Conservation (phyloP, 192 early-diverging fungal genomes). For the Podila epicladia region DNA sequence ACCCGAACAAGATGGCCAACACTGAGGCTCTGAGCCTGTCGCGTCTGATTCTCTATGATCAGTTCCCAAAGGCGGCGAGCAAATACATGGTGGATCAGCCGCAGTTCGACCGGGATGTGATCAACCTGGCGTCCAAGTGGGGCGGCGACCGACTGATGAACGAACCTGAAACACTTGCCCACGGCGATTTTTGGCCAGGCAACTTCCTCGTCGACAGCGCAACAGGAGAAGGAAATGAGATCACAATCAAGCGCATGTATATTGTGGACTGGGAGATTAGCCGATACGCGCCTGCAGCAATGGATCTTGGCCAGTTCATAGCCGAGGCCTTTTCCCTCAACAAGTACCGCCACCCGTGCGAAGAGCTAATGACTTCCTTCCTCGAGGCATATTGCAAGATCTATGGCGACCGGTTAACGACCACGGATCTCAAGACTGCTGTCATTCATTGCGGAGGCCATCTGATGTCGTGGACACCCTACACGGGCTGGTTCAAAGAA, state of each 20-base stretch:
- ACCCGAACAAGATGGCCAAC: conserved; percentile 33
- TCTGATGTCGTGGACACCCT: conserved; percentile 49
- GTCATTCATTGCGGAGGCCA: conserved; percentile 53
- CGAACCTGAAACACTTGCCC: conserved; percentile 51
- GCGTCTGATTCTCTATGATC: conserved; percentile 45
- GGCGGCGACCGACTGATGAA: conserved; percentile 42
- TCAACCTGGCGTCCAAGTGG: conserved; percentile 42
- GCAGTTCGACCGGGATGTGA: conserved; percentile 35
- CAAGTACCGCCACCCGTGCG: conserved; percentile 48
- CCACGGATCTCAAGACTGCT: conserved; percentile 41
- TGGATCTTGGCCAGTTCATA: conserved; percentile 52
- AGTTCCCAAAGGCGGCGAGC: conserved; percentile 23
- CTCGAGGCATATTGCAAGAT: conserved; percentile 36
- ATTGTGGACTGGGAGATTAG: conserved; percentile 53
- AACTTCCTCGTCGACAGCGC: conserved; percentile 37
- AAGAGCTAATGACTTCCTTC: conserved; percentile 44
- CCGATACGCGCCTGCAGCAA: conserved; percentile 43
- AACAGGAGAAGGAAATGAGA: conserved; percentile 26
- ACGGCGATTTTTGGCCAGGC: conserved; percentile 53
- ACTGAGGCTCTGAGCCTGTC: conserved; percentile 27
- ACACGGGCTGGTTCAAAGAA: conserved; percentile 47
- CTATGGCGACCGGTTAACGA: conserved; percentile 28
- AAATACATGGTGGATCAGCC: conserved; percentile 38
- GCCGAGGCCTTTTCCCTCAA: conserved; percentile 48
- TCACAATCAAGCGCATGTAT: conserved; percentile 32